phyloP scores from a whole-genome alignment of 2,329 filamentous ascomycete species.

The Aspergillus tubingensis region DNA sequence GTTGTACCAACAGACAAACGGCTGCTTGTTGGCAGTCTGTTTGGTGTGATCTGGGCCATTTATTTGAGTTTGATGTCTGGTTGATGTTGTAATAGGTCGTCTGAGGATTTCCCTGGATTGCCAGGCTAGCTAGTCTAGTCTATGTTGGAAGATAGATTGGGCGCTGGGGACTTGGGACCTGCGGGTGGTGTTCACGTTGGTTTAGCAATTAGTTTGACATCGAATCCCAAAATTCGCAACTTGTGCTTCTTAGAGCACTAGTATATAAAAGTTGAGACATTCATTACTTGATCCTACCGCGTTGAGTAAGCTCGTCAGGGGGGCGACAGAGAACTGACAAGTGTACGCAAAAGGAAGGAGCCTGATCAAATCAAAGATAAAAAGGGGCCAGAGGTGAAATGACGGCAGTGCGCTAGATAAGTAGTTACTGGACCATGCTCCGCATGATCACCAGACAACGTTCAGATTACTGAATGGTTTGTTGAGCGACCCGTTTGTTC shows the following conservation, averaged over 20 bases:
- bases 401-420: background rate
- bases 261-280: background rate
- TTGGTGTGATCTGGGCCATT: conserved; percentile 43
- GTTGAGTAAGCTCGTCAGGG: background rate
- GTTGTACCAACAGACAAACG: conserved; percentile 39
- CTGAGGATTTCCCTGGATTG: background rate
- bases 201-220: background rate
- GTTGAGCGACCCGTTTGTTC: background rate
- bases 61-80: conserved; percentile 40
- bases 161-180: no score
- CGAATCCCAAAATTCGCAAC: background rate
- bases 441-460: background rate
- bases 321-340: background rate
- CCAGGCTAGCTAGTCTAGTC: background rate
- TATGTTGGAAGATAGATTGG: background rate
- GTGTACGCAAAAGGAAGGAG: background rate
- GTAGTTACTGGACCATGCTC: background rate
- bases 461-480: background rate
- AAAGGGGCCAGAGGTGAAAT: background rate
- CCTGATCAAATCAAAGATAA: background rate
- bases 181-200: background rate
- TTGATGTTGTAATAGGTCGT: conserved; percentile 6
- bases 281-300: no score
- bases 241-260: background rate
- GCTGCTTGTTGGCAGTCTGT: conserved; percentile 37